Evolutionary conservation across 139 green algal species (phyloP), one percentile per base, ranked within the genome.

Genomic region (Medakamo hakoo): DNA sequence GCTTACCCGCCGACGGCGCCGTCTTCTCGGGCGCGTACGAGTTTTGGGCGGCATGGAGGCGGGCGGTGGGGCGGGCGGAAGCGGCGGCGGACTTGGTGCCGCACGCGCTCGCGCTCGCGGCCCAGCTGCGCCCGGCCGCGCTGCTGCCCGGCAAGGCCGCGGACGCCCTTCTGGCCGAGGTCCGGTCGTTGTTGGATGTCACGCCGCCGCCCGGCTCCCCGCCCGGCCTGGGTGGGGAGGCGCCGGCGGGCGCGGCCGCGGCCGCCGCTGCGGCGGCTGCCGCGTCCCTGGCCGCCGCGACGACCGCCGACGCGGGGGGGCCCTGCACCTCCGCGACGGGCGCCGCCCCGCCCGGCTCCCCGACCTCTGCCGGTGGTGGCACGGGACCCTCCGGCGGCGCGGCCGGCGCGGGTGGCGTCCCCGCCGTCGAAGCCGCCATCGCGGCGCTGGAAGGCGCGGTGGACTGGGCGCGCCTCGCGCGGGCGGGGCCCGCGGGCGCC

Each of bases 41-140:
- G n/a, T 59, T 71, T 26, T 71, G 66, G 66, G 26, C 58, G 3
- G 32, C 59, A 4, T 71, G 66, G 66, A 49, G 66, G n/a, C 52
- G 55, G 23, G 25, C 57, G 9, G 60, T 71, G 2, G 27, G 23
- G 24, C 30, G 60, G 22, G 60, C 63, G 3, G 59, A 66, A 9
- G 58, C 24, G 5, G 66, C 59, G 55, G 55, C 60, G 4, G 60
- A 71, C 59, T 49, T 71, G 14, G 40, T 49, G 22, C 66, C 66
- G 25, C 66, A 67, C 60, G 55, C 68, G 20, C 29, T 68, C 55
- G 27, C 56, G 26, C 67, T 72, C 23, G 61, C 67, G 26, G 56
- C 68, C 59, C 67, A 72, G 56, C 67, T 72, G 48, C n/a, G 52
- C 2, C 61, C 60, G 14, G 30, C 9, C 56, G 59, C 63, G 9